Base-by-base conservation (phyloP, 441 rosid species). In the Erodium trifolium region DNA sequence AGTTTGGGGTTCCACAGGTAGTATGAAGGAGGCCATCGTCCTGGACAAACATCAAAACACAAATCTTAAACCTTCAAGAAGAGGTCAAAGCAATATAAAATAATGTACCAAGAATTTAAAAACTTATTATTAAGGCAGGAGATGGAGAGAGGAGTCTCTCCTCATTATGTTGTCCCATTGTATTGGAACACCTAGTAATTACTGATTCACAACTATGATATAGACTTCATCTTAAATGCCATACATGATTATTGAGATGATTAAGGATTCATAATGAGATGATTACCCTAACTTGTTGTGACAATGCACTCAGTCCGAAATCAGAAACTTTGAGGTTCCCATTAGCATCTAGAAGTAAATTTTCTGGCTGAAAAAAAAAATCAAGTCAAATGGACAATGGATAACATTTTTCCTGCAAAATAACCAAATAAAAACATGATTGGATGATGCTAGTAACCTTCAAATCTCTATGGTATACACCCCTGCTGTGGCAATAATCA, bases 11-110 rank as follows among this genome's bases (percentile, higher is more conserved):
- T 77, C 99, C 99, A 74, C 99, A 91, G 3, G 99, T 78, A 39
- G 97, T 91, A 78, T 94, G 99, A 81, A 94, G 87, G 29, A 94
- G 88, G 71, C 97, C 99, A 78, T 94, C 99, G 65, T 84, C 96
- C 97, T 93, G 79, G 39, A 68, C 82, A 60, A 76, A 4, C 13
- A 57, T 55, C 74, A 67, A 82, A 71, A 51, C 63, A 70, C 34
- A 53, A 65, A 62, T 57, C 23, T 4, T 13, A 11, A 67, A 18
- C 53, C 57, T 45, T 16, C 3, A 75, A 70, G 51, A 64, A 63
- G 67, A 35, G 9, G 63, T 39, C 16, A 31, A 31, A 31, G 34
- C 34, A 31, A 31, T 31, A 31, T 31, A 31, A 31, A 31, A 31
- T 31, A 31, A 31, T 31, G 34, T 31, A 31, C 34, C 34, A 2